Evolutionary conservation across 306 rosid genomes (phyloP), one percentile per base, ranked within the genome.

Genomic region (Cucurbita argyrosperma): DNA sequence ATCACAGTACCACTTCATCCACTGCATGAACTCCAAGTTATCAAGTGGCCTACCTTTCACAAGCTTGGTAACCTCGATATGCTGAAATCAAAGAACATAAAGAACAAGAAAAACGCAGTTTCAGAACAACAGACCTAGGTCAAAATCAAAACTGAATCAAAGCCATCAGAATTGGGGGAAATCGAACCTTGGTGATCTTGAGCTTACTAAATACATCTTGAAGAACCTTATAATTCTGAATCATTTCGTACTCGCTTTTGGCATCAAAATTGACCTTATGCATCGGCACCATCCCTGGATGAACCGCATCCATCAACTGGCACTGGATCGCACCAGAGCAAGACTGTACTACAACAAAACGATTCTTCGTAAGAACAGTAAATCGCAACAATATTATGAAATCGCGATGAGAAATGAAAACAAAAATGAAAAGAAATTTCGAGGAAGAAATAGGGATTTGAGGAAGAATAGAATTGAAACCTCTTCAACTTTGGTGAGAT

Each of bases 221-320:
- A 80, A 94, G 98, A 18, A 94, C 92, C 88, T 94, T 94, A 76
- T 94, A 94, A 63, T 94, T 94, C 88, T 94, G 97, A 53, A 94
- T 94, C 97, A 94, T 94, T 72, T 94, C 97, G 58, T 94, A 94
- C 84, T 94, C 98, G 21, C 18, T 87, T 80, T 90, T 94, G 8
- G 98, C 97, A 23, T 94, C 98, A 30, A 90, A 94, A 75, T 94
- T 94, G 67, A 90, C 98, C 85, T 94, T 94, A 82, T 94, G 95
- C 97, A 94, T 90, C 4, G 96, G 95, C 55, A 94, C 98, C 15
- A 85, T 85, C 70, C 98, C 96, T 0, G 96, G 96, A 80, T 93
- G 94, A 74, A 78, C 92, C 38, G 88, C 89, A 59, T 93, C 98
- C 84, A 93, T 82, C 35, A 93, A 89, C 82, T 93, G 98, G 77